Base-by-base conservation (phyloP, 1,284 basidiomycete species). In the Ustilago lituana region DNA sequence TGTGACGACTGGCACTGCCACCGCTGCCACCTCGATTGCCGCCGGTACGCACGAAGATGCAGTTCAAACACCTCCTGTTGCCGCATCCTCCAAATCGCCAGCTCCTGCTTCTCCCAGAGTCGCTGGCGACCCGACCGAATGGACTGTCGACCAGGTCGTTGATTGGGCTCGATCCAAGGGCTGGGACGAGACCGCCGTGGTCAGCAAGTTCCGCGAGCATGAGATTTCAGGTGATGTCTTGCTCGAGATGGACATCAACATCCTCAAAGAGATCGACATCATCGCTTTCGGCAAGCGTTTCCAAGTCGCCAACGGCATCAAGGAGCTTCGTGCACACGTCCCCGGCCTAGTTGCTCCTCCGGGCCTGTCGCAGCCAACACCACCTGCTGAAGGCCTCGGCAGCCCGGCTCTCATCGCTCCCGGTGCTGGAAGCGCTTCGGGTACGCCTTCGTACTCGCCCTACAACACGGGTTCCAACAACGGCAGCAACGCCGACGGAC, bases 211-310 rank as follows among this genome's bases (percentile, higher is more conserved):
- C 77, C 87, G 49, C 22, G 75, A 82, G 54, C 94, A 99, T 87
- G 95, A 99, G 83, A 98, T 99, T 61, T 92, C 93, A 0, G 95
- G 96, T 14, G 96, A 98, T 76, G 91, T 98, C 20, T 87, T 98
- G 5, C 87, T 98, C 54, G 94, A 97, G 74, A 90, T 98, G 70
- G 94, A 98, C 74, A 89, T 90, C 46, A 91, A 90, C 75, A 86
- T 96, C 17, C 89, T 98, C 76, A 98, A 98, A 84, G 96, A 98
- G 84, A 91, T 98, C 61, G 96, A 95, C 43, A 93, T 98, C 67
- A 85, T 87, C 65, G 93, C 94, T 2, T 97, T 96, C 75, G 96
- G 95, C 20, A 95, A 96, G 82, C 91, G 95, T 15, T 88, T 93
- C 81, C 89, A 93, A 49, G 93, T 99, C 53, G 90, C 91, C 29